These are phyloP conservation scores for Metschnikowia noctiluminum DNA, from an alignment of 805 yeast genomes.

Conservation along the genomic window DNA sequence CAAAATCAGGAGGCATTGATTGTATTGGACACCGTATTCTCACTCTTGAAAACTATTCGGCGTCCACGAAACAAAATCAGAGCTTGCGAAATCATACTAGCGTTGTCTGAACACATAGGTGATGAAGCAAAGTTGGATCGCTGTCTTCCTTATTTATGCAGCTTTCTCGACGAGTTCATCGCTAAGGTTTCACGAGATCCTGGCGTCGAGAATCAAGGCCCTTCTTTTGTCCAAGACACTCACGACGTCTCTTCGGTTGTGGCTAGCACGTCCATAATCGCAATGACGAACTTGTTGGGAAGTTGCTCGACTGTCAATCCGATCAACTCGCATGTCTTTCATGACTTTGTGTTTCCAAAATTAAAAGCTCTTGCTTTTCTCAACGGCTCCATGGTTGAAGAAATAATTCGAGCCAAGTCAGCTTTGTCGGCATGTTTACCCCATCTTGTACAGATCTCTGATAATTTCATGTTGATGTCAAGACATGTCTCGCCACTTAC, in stretches of 20 bases:
- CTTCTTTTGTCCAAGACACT: conserved; percentile 2
- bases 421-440: conserved; percentile 75
- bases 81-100: conserved; percentile 73
- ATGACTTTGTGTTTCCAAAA: conserved; percentile 80
- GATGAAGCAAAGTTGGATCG: conserved; percentile 88
- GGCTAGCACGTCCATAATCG: conserved; percentile 60
- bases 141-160: conserved; percentile 73
- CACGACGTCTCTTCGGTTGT: conserved; percentile 50
- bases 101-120: conserved; percentile 68
- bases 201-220: conserved; percentile 1
- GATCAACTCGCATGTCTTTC: conserved; percentile 70
- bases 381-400: conserved; percentile 28
- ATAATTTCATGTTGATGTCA: conserved; percentile 38
- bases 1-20: conserved; percentile 46
- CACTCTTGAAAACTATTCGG: conserved; percentile 58
- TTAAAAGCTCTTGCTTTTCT: conserved; percentile 31
- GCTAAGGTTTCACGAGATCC: conserved; percentile 1
- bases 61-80: conserved; percentile 57
- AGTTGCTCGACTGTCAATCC: conserved; percentile 67
- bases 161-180: conserved; percentile 61
- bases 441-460: conserved; percentile 60
- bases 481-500: conserved; percentile 16
- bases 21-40: conserved; percentile 53
- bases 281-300: conserved; percentile 63
- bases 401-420: conserved; percentile 42